Base-by-base conservation (phyloP, 768 basidiomycete genomes). In the Serendipita indica region DNA sequence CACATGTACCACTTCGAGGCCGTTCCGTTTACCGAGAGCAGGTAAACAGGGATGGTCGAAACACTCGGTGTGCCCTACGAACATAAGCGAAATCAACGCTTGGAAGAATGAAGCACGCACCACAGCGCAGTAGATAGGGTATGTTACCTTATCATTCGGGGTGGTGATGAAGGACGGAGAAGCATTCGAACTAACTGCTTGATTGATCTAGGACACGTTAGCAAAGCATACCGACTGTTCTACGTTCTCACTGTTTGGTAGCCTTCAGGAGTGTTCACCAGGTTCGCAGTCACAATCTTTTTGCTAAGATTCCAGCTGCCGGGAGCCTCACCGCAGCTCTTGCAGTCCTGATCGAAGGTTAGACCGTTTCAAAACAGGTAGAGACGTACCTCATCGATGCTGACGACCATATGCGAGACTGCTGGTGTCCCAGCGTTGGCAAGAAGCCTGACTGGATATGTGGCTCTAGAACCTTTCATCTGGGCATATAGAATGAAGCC, bases 111-210 rank as follows among this genome's bases (percentile, higher is more conserved):
- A 22, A n/a, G 14, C 5, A 27, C 49, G 20, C 6, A 54, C 49
- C n/a, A 22, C 20, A 22, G 49, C 49, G 30, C 49, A 54, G 30
- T 54, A 54, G 30, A 54, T 54, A 18, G 49, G 49, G 22, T 54
- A 54, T 10, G 10, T 7, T 10, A 32, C 22, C n/a, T 18, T n/a
- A n/a, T 10, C 10, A 3, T 12, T 54, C 3, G 22, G 49, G 30
- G 5, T 18, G 22, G 49, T 54, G 10, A 54, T 30, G 22, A 54
- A 54, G 7, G 20, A 25, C 7, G 30, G 49, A 7, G 20, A 27
- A 7, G 49, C n/a, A 10, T 28, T 28, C 30, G 10, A 16, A 30
- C 20, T 18, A n/a, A 54, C 49, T 10, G 20, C 10, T 10, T 22
- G 49, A 30, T 54, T 54, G 20, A 30, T 28, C 41, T 43, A 43